A percentile compares a stretch with the other conserved stretches of the same genome.
phyloP scores from a whole-genome alignment of 306 rosid genomes.

The Cucumis sativus region DNA sequence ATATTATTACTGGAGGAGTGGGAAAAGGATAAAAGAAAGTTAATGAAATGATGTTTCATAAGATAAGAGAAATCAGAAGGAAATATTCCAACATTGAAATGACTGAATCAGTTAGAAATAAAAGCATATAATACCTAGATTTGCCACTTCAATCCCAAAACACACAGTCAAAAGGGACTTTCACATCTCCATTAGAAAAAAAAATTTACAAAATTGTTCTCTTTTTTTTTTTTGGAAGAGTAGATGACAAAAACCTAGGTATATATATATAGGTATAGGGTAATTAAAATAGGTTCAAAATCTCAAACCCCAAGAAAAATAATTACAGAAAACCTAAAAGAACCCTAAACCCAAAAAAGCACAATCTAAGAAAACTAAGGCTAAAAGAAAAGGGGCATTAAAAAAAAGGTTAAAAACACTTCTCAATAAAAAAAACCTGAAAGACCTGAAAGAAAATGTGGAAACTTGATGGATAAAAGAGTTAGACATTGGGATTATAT shows the following conservation, averaged over 20 bases:
- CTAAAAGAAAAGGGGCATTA: not conserved
- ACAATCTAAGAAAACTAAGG: not conserved
- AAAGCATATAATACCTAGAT: slow-evolving; percentile 43
- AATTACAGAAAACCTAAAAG: not conserved
- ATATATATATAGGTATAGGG: not conserved
- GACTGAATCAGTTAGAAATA: slow-evolving; percentile 26
- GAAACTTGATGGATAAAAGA: not conserved
- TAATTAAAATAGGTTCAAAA: not conserved
- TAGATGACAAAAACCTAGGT: slow-evolving; percentile 6
- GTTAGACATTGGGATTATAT: slow-evolving; percentile 12
- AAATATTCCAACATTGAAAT: slow-evolving; percentile 23
- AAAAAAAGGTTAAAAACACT: not conserved
- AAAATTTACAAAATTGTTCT: not conserved
- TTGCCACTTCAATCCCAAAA: slow-evolving; percentile 22
- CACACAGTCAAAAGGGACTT: not conserved
- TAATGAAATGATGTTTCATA: slow-evolving; percentile 11
- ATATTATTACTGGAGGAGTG: not conserved
- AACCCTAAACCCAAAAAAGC: not conserved
- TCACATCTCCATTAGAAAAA: not conserved
- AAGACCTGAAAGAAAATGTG: not conserved
- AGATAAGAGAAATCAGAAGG: slow-evolving; percentile 17
- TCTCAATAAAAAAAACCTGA: not conserved
- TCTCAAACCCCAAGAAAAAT: not conserved
- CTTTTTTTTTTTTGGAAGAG: not conserved
- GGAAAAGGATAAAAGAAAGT: not conserved